Conservation (phyloP, 371 early-diverging fungal species). For the Rhizopus arrhizus region DNA sequence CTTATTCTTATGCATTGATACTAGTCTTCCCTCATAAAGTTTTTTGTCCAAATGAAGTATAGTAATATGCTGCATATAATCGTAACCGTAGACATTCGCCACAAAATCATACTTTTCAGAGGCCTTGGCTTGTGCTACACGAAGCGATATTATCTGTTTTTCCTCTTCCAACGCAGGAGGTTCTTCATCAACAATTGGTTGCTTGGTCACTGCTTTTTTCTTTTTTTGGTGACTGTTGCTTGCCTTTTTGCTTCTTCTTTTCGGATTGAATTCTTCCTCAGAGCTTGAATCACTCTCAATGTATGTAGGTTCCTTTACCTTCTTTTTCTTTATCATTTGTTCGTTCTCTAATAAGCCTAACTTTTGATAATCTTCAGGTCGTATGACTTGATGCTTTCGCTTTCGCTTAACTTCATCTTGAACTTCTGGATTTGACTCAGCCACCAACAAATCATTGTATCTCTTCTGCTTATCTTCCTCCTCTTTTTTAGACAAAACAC, state of each 20-base stretch:
- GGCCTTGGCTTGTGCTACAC: constrained; percentile 22
- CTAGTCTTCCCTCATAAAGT: constrained; percentile 57
- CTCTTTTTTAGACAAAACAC: constrained; percentile 10
- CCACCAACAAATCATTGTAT: constrained; percentile 20
- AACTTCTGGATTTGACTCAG: constrained; percentile 45
- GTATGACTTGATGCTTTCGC: constrained; percentile 33
- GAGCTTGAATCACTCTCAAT: background rate
- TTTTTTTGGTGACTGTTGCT: background rate
- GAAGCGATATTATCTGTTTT: constrained; percentile 18
- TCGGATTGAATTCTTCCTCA: background rate
- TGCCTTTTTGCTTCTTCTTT: background rate
- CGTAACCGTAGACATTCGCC: constrained; percentile 59
- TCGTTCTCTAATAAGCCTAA: constrained; percentile 34
- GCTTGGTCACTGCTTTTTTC: constrained; percentile 2
- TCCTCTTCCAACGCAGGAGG: constrained; percentile 18
- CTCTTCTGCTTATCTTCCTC: background rate
- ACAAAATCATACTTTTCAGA: constrained; percentile 33
- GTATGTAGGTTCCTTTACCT: background rate
- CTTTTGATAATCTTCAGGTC: constrained; percentile 41
- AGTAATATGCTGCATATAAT: constrained; percentile 59
- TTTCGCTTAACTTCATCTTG: constrained; percentile 39
- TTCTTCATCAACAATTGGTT: background rate
- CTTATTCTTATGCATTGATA: constrained; percentile 49
- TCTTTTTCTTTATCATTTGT: constrained; percentile 7
- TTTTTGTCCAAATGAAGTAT: constrained; percentile 52